phyloP scores from a whole-genome alignment of 257 asterid species.

The Plantago ovata region DNA sequence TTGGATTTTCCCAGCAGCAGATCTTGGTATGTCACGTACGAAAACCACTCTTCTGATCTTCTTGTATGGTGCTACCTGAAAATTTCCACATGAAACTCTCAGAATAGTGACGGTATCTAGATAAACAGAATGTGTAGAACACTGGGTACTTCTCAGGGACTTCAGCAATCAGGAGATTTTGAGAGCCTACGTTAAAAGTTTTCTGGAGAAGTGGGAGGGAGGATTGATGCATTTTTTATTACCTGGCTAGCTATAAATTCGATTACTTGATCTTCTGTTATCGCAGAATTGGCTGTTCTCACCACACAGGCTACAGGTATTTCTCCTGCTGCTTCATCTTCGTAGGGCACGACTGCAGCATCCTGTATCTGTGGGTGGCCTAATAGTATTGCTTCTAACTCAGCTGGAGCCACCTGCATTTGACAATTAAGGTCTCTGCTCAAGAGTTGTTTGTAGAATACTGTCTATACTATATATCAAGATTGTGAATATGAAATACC shows the following conservation, averaged over 20 bases:
- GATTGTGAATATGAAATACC: constrained; percentile 29
- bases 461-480: not conserved
- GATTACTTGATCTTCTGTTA: constrained; percentile 55
- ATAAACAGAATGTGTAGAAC: too few relatives aligned
- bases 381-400: constrained; percentile 66
- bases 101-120: too few relatives aligned
- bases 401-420: constrained; percentile 89
- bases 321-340: constrained; percentile 75
- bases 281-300: constrained; percentile 39
- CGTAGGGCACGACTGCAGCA: constrained; percentile 80
- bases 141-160: too few relatives aligned
- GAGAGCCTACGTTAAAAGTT: too few relatives aligned
- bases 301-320: constrained; percentile 72
- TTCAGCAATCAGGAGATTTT: too few relatives aligned
- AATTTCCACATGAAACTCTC: constrained; percentile 1
- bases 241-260: constrained; percentile 72
- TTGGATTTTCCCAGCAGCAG: constrained; percentile 81
- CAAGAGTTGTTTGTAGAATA: too few relatives aligned
- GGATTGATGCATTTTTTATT: not conserved
- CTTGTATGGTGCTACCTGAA: constrained; percentile 83
- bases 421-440: not conserved
- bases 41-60: constrained; percentile 62
- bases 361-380: constrained; percentile 62
- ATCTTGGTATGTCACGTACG: constrained; percentile 55
- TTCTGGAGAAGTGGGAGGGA: too few relatives aligned